These are phyloP conservation scores for Scopulariopsis brevicaulis DNA, from an alignment of 2,329 filamentous ascomycete species.

Conservation along the genomic window DNA sequence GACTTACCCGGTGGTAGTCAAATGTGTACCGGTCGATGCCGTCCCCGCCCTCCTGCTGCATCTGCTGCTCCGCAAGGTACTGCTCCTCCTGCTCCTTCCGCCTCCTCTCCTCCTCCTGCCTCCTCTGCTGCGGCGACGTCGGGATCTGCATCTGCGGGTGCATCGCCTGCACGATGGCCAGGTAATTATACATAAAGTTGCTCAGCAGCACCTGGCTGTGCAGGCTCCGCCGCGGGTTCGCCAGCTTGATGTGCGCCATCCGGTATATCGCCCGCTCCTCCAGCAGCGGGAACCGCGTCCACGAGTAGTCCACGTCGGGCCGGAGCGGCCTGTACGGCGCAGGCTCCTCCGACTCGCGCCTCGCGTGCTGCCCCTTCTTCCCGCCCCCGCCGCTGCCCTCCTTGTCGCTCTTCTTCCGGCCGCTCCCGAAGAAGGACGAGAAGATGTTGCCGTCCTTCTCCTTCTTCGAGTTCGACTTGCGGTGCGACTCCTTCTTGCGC, in stretches of 20 bases:
- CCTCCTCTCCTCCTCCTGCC: constrained; percentile 42
- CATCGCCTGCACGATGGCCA: constrained; percentile 98
- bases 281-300: constrained; percentile 88
- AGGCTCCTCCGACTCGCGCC: constrained; percentile 64
- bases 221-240: constrained; percentile 85
- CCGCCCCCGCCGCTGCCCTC: constrained; percentile 41
- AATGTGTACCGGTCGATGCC: constrained; percentile 38
- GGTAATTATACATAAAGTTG: constrained; percentile 99
- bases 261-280: constrained; percentile 96
- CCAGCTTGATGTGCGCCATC: constrained; percentile 97
- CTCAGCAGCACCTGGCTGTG: constrained; percentile 93
- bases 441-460: constrained; percentile 93
- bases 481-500: constrained; percentile 65
- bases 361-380: constrained; percentile 63
- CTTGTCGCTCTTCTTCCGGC: constrained; percentile 76
- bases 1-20: constrained; percentile 39
- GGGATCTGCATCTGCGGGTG: constrained; percentile 90
- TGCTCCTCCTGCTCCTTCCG: constrained; percentile 31
- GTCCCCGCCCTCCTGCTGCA: constrained; percentile 26
- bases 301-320: constrained; percentile 89
- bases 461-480: constrained; percentile 69
- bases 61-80: constrained; percentile 32
- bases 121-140: constrained; percentile 65
- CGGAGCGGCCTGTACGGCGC: constrained; percentile 50
- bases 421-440: constrained; percentile 81